phyloP scores from a whole-genome alignment of 73 alveolate genomes.

The Tetrahymena borealis region DNA sequence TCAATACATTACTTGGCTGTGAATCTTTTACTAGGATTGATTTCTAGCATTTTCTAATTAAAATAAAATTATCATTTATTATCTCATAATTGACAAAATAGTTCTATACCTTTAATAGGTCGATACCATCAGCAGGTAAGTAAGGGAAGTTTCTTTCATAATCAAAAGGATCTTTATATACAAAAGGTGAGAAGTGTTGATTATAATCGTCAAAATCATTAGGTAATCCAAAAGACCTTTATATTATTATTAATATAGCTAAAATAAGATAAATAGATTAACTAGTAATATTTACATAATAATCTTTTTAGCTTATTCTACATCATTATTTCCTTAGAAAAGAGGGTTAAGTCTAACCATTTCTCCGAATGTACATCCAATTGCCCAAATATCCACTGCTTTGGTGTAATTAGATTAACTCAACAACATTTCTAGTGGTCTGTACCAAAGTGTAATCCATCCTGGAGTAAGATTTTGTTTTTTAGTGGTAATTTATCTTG shows the following conservation, averaged over 20 bases:
- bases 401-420: conserved; percentile 68
- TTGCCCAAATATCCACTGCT: conserved; percentile 45
- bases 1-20: conserved; percentile 80
- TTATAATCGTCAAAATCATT: conserved; percentile 39
- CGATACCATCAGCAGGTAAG: conserved; percentile 45
- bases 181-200: conserved; percentile 34
- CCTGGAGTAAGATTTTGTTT: neutral
- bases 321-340: conserved; percentile 37
- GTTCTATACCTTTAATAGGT: neutral
- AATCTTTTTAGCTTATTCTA: conserved; percentile 6
- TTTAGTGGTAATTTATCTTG: neutral
- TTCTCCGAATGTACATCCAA: conserved; percentile 39
- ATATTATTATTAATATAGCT: conserved; percentile 53
- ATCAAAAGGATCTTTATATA: conserved; percentile 47
- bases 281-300: conserved; percentile 37
- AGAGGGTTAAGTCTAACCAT: conserved; percentile 8
- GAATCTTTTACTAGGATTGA: conserved; percentile 73
- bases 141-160: conserved; percentile 42
- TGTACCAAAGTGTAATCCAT: conserved; percentile 80
- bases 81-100: neutral
- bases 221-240: conserved; percentile 76
- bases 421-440: conserved; percentile 88
- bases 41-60: conserved; percentile 60
- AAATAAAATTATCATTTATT: too few relatives aligned
- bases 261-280: conserved; percentile 66